Evolutionary conservation across 768 basidiomycete species (phyloP).

Genomic region (Strobilomyces dryophilus): DNA sequence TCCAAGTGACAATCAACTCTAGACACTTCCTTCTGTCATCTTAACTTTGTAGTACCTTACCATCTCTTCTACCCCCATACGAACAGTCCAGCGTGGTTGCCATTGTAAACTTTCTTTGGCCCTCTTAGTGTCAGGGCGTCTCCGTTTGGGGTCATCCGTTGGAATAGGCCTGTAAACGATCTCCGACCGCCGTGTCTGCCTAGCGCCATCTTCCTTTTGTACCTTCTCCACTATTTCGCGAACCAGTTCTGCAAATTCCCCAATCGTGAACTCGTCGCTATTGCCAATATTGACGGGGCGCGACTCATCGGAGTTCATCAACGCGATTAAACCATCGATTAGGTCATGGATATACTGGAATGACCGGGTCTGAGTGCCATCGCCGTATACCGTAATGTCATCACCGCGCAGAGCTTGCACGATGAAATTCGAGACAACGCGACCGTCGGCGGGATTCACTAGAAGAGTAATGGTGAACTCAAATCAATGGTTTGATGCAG

Average conservation of each 20-base stretch:
- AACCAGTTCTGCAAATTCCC: conserved; percentile 90
- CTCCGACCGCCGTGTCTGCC: conserved; percentile 47
- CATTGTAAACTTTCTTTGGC: conserved; percentile 82
- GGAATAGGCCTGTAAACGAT: conserved; percentile 82
- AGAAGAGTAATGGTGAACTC: conserved; percentile 21
- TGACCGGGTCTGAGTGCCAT: conserved; percentile 89
- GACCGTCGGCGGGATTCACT: conserved; percentile 97
- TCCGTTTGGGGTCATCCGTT: conserved; percentile 90
- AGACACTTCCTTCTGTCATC: conserved; percentile 81
- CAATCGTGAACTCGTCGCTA: conserved; percentile 92
- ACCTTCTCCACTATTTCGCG: conserved; percentile 92
- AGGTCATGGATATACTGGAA: conserved; percentile 99
- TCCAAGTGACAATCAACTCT: conserved; percentile 12
- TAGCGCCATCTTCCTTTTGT: conserved; percentile 73
- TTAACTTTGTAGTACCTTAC: conserved; percentile 89
- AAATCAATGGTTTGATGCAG: conserved; percentile 17
- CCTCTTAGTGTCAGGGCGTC: conserved; percentile 88
- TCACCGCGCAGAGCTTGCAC: conserved; percentile 95
- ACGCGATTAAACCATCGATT: conserved; percentile 84
- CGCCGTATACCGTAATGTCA: conserved; percentile 96
- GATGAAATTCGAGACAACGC: conserved; percentile 99
- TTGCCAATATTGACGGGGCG: conserved; percentile 97
- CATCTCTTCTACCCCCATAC: conserved; percentile 95
- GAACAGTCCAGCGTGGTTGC: conserved; percentile 92
- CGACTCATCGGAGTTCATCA: conserved; percentile 94